Evolutionary conservation across 345 rosid species (phyloP), one percentile per base, ranked within the genome.

Genomic region (Odontarrhena argentea): DNA sequence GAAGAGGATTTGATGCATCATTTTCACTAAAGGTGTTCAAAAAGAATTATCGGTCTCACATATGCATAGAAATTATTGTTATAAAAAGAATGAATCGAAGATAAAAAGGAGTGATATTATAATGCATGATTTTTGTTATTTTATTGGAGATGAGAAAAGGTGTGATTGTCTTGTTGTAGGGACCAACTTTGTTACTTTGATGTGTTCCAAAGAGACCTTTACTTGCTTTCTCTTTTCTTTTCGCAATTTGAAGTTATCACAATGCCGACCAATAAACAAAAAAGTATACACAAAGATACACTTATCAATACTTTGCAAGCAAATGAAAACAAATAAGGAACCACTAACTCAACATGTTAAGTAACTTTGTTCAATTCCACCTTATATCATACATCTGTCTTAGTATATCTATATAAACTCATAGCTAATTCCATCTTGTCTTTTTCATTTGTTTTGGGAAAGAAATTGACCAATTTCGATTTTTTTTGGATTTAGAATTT

Each of bases 131-230:
- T 63, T 60, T 70, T 52, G 38, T 38, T 76, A 69, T 49, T 60
- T 65, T 68, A 74, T 78, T 71, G 81, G 69, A 80, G 78, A 76
- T 69, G 83, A 78, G 51, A 74, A 80, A 80, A 80, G 82, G 70
- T 67, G 44, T 7, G 63, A 44, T 70, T 70, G 79, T 70, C 75
- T 68, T 60, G 48, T 75, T 57, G 82, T 73, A 65, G 70, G 82
- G 80, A 61, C 81, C 81, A 64, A 65, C 44, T 77, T 75, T 76
- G 74, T 69, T 67, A 65, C 44, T 77, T 75, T 76, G 74, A 71
- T 67, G 80, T 62, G 64, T 78, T 79, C 38, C 49, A 62, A 68
- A 61, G 74, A 68, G 41, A 55, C 69, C 46, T 74, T 68, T 63
- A 74, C 65, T 41, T 74, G 9, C 54, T 48, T 62, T 68, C 26